phyloP scores from a whole-genome alignment of 2,329 filamentous ascomycete species.

The Teratosphaeria pseudoeucalypti region DNA sequence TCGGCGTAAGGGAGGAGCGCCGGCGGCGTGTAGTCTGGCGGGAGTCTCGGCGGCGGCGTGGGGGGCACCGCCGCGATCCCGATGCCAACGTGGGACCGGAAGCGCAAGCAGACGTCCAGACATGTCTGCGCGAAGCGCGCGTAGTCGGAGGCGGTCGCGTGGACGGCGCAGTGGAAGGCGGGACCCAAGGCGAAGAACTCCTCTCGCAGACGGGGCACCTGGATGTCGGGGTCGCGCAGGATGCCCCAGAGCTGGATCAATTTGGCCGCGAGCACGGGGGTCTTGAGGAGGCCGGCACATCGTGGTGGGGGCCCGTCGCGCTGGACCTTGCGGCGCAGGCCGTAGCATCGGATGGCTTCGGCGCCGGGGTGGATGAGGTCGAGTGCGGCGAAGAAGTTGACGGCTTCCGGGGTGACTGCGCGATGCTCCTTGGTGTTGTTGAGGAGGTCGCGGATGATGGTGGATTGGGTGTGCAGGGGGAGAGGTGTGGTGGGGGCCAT shows the following conservation, averaged over 20 bases:
- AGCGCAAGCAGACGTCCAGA: neutral
- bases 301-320: neutral
- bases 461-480: neutral
- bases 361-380: neutral
- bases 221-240: neutral
- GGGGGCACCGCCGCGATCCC: neutral
- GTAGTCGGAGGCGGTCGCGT: neutral
- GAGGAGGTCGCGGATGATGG: neutral
- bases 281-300: neutral
- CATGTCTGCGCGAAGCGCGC: neutral
- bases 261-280: neutral
- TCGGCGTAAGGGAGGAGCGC: neutral
- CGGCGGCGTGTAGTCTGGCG: neutral
- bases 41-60: neutral
- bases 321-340: neutral
- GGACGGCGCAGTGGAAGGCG: neutral
- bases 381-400: neutral
- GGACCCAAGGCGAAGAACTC: neutral
- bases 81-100: neutral
- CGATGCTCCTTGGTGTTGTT: neutral
- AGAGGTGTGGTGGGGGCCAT: neutral
- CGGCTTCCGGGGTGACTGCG: neutral
- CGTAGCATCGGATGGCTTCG: neutral
- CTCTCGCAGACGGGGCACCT: neutral
- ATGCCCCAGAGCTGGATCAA: neutral